Conservation (phyloP, 495 filamentous ascomycete species). For the Penicilliopsis zonata region DNA sequence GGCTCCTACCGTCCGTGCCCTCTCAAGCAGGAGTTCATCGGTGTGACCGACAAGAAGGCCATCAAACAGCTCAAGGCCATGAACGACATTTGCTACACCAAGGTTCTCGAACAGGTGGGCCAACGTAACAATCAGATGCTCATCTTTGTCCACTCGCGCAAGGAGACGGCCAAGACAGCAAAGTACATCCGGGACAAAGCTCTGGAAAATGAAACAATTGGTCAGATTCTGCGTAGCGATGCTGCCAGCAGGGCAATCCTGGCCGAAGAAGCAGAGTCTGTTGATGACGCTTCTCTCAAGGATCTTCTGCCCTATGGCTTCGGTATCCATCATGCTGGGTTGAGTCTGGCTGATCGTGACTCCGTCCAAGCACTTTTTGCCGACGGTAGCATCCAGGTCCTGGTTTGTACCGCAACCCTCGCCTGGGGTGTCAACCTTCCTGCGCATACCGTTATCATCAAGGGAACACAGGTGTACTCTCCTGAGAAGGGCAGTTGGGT, state of each 20-base stretch:
- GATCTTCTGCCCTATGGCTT: slow-evolving; percentile 94
- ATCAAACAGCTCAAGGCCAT: slow-evolving; percentile 99
- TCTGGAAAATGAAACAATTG: slow-evolving; percentile 89
- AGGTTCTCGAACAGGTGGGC: slow-evolving; percentile 94
- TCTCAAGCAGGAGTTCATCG: slow-evolving; percentile 92
- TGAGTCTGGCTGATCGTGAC: slow-evolving; percentile 84
- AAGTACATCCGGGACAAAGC: slow-evolving; percentile 95
- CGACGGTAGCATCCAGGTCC: slow-evolving; percentile 81
- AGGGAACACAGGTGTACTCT: slow-evolving; percentile 94
- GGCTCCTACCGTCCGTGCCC: slow-evolving; percentile 89
- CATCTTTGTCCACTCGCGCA: slow-evolving; percentile 95
- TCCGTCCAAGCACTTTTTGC: slow-evolving; percentile 92
- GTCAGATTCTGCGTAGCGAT: slow-evolving; percentile 87
- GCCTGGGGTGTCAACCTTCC: slow-evolving; percentile 95
- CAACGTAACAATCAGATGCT: slow-evolving; percentile 90
- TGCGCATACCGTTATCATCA: slow-evolving; percentile 93
- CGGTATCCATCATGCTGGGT: slow-evolving; percentile 95
- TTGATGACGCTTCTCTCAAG: slow-evolving; percentile 80
- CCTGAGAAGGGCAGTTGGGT: slow-evolving; percentile 99
- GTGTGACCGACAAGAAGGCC: slow-evolving; percentile 93
- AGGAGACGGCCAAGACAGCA: slow-evolving; percentile 95
- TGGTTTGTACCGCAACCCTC: slow-evolving; percentile 92
- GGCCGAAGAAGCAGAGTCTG: slow-evolving; percentile 69
- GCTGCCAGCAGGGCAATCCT: slow-evolving; percentile 84
- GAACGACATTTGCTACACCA: slow-evolving; percentile 98